These are phyloP conservation scores for Phialophora chinensis DNA, from an alignment of 2,329 filamentous ascomycete genomes.

Conservation along the genomic window DNA sequence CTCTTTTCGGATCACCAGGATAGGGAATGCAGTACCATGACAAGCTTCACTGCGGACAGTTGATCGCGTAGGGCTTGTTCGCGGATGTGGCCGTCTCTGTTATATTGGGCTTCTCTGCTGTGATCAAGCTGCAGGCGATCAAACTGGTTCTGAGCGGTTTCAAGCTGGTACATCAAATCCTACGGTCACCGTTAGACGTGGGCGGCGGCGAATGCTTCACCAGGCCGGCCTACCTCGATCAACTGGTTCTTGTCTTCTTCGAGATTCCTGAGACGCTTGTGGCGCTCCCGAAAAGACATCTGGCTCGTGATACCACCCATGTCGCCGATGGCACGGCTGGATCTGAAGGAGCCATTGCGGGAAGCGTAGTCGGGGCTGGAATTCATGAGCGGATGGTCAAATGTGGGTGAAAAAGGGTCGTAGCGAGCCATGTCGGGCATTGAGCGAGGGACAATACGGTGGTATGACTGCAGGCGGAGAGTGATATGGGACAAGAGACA, in stretches of 20 bases:
- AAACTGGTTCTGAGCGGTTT: constrained; percentile 49
- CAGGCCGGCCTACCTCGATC: constrained; percentile 50
- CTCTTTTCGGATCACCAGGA: constrained; percentile 5
- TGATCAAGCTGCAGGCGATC: constrained; percentile 48
- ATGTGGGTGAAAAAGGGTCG: constrained; percentile 39
- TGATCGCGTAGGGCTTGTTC: constrained; percentile 56
- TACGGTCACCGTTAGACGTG: constrained; percentile 36
- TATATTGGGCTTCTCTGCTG: constrained; percentile 55
- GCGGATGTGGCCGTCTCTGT: constrained; percentile 55
- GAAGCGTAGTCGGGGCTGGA: constrained; percentile 39
- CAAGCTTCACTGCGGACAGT: constrained; percentile 51
- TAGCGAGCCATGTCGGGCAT: constrained; percentile 41
- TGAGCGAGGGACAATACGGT: constrained; percentile 7
- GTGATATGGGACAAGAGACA: constrained; percentile 8
- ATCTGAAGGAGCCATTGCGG: constrained; percentile 33
- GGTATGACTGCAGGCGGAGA: background rate
- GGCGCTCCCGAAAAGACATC: constrained; percentile 46
- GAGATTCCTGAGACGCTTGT: constrained; percentile 51
- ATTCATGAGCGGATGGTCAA: constrained; percentile 39
- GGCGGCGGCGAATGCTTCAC: constrained; percentile 5
- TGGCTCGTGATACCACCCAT: constrained; percentile 19
- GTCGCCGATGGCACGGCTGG: constrained; percentile 34
- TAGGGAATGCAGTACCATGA: constrained; percentile 49
- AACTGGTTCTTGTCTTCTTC: constrained; percentile 56
- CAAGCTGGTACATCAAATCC: constrained; percentile 56